Base-by-base conservation (phyloP, 2,329 filamentous ascomycete genomes). In the Neopestalotiopsis sp. region DNA sequence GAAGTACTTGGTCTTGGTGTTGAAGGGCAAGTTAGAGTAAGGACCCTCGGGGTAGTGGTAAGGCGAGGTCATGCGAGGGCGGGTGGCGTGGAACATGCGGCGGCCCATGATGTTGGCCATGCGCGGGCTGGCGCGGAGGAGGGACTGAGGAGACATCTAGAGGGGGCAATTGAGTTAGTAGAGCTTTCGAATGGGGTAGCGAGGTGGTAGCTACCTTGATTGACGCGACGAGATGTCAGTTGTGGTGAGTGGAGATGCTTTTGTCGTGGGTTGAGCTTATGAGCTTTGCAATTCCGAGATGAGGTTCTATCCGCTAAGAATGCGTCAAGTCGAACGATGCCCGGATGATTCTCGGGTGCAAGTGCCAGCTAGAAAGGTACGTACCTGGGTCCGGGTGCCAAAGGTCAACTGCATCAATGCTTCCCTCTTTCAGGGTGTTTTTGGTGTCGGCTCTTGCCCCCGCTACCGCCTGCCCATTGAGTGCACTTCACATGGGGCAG, bases 11-110 rank as follows among this genome's bases (percentile, higher is more conserved):
- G 91, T 95, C 86, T 94, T 88, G 75, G 96, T 93, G 89, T 99
- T 97, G 91, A 99, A 99, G 75, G 96, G 96, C 74, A 99, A 85
- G 89, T 98, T 98, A 87, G 89, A 91, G 84, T 94, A 92, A 79
- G 95, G 93, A 74, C 95, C 96, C 87, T 98, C 95, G 77, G 95
- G 92, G 88, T 99, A 99, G 89, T 99, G 96, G 91, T 97, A 98
- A 73, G 95, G 95, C 81, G 94, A 97, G 77, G 88, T 89, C 81
- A 97, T 86, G 83, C 93, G 94, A 81, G 92, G 85, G 79, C 94
- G 93, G 81, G 95, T 97, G 79, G 94, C 90, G 84, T 94, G 92
- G 92, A 99, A 98, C 86, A 92, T 94, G 84, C 96, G 95, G 87
- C 94, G 94, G 88, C 91, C 89, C 85, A 94, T 87, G 80, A 91